Evolutionary conservation across 2,329 filamentous ascomycete genomes (phyloP).

Genomic region (Penicillium hordei): DNA sequence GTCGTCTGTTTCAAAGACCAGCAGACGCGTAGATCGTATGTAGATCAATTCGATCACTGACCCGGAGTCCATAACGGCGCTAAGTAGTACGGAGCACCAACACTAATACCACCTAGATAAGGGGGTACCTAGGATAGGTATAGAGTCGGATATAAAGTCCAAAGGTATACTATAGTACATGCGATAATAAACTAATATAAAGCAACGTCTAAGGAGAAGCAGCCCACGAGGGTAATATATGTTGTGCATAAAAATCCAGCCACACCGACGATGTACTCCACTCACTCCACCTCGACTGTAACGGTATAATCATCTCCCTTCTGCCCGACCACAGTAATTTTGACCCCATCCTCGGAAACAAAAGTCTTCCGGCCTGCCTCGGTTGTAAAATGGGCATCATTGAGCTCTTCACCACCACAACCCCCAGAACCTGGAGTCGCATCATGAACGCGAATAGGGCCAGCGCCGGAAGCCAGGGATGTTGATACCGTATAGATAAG

Average conservation of each 20-base stretch:
- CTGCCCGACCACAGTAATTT: neutral
- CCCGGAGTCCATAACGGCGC: neutral
- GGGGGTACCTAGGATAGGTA: neutral
- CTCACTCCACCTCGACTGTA: neutral
- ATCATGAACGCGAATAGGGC: neutral
- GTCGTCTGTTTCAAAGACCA: neutral
- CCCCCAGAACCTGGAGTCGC: neutral
- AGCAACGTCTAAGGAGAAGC: neutral
- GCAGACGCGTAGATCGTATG: neutral
- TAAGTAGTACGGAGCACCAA: neutral
- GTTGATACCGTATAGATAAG: neutral
- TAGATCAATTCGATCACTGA: neutral
- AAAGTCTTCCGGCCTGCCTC: neutral
- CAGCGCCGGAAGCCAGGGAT: neutral
- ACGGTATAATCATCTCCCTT: neutral
- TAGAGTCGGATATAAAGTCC: neutral
- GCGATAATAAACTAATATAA: neutral
- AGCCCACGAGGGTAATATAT: neutral
- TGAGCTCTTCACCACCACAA: neutral
- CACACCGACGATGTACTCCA: neutral
- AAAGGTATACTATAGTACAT: neutral
- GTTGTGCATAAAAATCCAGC: neutral
- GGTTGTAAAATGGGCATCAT: neutral
- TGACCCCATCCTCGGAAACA: neutral
- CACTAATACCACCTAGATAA: neutral